These are phyloP conservation scores for Aspergillus bertholletiae DNA, from an alignment of 495 filamentous ascomycete species.

Conservation along the genomic window DNA sequence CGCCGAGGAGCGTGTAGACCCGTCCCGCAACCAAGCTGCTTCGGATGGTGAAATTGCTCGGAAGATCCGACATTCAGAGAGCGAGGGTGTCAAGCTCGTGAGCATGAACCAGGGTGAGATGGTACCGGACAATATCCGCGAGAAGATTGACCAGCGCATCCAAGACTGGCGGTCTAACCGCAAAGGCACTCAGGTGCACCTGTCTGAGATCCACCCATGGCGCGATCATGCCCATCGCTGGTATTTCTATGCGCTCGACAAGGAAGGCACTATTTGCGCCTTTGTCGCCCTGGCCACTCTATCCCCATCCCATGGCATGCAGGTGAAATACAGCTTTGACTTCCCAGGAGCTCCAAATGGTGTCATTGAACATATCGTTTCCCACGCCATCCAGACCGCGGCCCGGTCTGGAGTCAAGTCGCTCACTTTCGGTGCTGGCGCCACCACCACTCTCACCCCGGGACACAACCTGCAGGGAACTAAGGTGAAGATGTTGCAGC, in stretches of 20 bases:
- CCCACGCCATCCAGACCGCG: conserved; percentile 68
- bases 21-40: conserved; percentile 49
- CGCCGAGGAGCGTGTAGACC: conserved; percentile 78
- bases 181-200: conserved; percentile 79
- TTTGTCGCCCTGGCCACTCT: conserved; percentile 74
- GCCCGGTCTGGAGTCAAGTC: conserved; percentile 57
- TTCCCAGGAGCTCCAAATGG: conserved; percentile 77
- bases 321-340: conserved; percentile 85
- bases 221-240: conserved; percentile 71
- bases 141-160: conserved; percentile 66
- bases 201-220: conserved; percentile 83
- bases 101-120: conserved; percentile 58
- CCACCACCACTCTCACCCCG: conserved; percentile 60
- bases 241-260: conserved; percentile 72
- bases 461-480: conserved; percentile 73
- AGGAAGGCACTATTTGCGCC: conserved; percentile 62
- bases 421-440: conserved; percentile 79
- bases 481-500: conserved; percentile 68
- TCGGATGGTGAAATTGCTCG: conserved; percentile 59
- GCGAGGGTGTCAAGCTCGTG: conserved; percentile 70
- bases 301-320: conserved; percentile 71
- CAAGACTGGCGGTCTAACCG: conserved; percentile 73
- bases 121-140: conserved; percentile 57
- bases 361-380: conserved; percentile 75
- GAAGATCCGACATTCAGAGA: conserved; percentile 74